These are phyloP conservation scores for Sporothrix variecibatus DNA, from an alignment of 2,329 filamentous ascomycete species.

Conservation along the genomic window DNA sequence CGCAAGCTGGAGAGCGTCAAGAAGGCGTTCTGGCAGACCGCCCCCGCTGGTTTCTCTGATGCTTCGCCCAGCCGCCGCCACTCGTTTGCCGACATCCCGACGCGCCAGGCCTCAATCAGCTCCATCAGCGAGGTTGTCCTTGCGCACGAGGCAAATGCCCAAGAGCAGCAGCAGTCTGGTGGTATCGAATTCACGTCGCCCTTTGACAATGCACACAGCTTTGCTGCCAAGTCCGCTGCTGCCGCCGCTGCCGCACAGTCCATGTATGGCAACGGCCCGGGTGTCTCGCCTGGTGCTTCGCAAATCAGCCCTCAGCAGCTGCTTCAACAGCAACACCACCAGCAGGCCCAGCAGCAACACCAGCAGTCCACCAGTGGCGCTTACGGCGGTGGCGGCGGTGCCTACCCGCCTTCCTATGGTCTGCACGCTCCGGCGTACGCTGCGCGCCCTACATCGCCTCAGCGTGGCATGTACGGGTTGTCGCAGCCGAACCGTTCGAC, in stretches of 20 bases:
- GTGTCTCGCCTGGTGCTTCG: constrained; percentile 6
- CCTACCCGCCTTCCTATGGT: constrained; percentile 52
- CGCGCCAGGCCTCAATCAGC: constrained; percentile 64
- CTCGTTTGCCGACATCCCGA: constrained; percentile 71
- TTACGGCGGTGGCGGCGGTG: constrained; percentile 34
- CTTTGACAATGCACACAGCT: constrained; percentile 43
- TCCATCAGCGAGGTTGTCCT: constrained; percentile 57
- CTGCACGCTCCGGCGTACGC: constrained; percentile 48
- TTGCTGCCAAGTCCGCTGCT: constrained; percentile 38
- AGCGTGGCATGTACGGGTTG: constrained; percentile 63
- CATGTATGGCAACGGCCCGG: constrained; percentile 27
- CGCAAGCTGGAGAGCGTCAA: constrained; percentile 66
- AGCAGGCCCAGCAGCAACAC: constrained; percentile 18
- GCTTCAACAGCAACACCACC: constrained; percentile 17
- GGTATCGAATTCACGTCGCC: constrained; percentile 46
- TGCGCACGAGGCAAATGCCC: constrained; percentile 48
- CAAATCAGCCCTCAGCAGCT: constrained; percentile 22
- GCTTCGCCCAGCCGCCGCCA: constrained; percentile 75
- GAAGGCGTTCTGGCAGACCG: constrained; percentile 71
- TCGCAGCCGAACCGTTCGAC: constrained; percentile 66
- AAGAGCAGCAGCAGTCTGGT: constrained; percentile 46
- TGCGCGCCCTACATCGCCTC: constrained; percentile 60
- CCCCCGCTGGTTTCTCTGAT: constrained; percentile 66
- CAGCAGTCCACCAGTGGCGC: constrained; percentile 31
- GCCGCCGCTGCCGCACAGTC: constrained; percentile 25